Evolutionary conservation across 2,329 filamentous ascomycete species (phyloP), one percentile per base, ranked within the genome.

Genomic region (Nigrospora osmanthi): DNA sequence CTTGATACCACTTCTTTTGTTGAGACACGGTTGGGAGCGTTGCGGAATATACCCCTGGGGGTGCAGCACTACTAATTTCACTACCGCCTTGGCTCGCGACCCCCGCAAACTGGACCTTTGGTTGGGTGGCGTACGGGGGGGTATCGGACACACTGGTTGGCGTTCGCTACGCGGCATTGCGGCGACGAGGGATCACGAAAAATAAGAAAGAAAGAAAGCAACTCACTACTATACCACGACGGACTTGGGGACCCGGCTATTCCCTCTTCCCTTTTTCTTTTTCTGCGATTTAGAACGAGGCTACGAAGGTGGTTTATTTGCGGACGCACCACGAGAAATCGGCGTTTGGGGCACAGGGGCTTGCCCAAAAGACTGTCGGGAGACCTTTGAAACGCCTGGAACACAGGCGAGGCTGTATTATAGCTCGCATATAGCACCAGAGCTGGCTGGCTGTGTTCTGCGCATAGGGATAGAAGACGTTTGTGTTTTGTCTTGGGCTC

Each of bases 161-260:
- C 35, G 33, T 36, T 42, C 33, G 40, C 32, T 33, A 42, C 31
- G 12, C 31, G 40, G 33, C 31, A 42, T 42, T 42, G 32, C 34
- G 32, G 40, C 32, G 40, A 42, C 35, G 23, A 10, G 23, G 23
- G 23, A 28, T 28, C 23, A 28, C 7, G 23, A 10, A 28, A 28
- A 7, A 28, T 10, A 23, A 23, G 19, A 23, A 28, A 28, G 10
- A 28, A 28, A 28, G 23, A 28, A 42, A 16, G 40, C 35, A 31
- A 31, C 40, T 30, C 32, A 9, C 28, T 32, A 35, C 19, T 42
- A 42, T 42, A 42, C 40, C 40, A 42, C 40, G 40, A 42, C 40
- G 40, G 40, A 36, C 35, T 12, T 42, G 17, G n/a, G n/a, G 38
- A 9, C 11, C 11, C 15, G 40, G 40, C 23, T 42, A 23, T 42